Percentiles rank a stretch among this genome's conserved stretches.
These are phyloP conservation scores for Yamadazyma paraphyllophila DNA, from an alignment of 805 yeast genomes.

Conservation along the genomic window DNA sequence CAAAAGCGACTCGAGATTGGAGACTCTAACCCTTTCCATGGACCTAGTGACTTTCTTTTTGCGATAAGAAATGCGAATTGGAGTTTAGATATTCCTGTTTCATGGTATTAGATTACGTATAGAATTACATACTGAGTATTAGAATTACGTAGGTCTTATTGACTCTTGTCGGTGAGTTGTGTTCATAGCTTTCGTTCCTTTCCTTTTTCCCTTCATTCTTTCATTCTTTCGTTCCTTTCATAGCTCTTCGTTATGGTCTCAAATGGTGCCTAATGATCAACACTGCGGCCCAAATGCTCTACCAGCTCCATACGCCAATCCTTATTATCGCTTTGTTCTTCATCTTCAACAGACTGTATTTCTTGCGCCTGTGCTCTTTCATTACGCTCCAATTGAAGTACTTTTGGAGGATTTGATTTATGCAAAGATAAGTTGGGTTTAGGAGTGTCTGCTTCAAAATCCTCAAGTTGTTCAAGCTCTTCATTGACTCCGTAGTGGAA, in stretches of 20 bases:
- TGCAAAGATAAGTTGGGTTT: too few species aligned
- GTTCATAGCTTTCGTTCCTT: neutral
- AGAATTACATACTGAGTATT: neutral
- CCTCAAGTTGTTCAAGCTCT: conserved; percentile 1
- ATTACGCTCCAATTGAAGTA: too few species aligned
- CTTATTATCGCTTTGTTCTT: too few species aligned
- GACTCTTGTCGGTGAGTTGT: neutral
- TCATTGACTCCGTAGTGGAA: conserved; percentile 40
- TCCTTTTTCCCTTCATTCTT: neutral
- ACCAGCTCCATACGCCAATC: neutral
- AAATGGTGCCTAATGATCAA: neutral
- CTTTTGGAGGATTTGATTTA: too few species aligned
- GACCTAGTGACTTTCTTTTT: neutral
- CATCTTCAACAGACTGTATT: too few species aligned
- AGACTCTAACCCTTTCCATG: conserved; percentile 15
- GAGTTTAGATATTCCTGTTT: too few species aligned
- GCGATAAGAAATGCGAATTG: neutral
- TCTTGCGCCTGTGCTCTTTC: too few species aligned
- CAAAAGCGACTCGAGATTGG: conserved; percentile 17
- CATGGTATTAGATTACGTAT: too few species aligned
- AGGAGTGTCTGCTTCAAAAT: neutral
- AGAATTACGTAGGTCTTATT: neutral
- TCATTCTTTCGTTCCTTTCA: neutral
- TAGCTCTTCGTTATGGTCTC: neutral
- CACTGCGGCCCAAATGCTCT: neutral